Conservation (phyloP, 176 grass and related monocot genomes). For the Oryza glumipatula region DNA sequence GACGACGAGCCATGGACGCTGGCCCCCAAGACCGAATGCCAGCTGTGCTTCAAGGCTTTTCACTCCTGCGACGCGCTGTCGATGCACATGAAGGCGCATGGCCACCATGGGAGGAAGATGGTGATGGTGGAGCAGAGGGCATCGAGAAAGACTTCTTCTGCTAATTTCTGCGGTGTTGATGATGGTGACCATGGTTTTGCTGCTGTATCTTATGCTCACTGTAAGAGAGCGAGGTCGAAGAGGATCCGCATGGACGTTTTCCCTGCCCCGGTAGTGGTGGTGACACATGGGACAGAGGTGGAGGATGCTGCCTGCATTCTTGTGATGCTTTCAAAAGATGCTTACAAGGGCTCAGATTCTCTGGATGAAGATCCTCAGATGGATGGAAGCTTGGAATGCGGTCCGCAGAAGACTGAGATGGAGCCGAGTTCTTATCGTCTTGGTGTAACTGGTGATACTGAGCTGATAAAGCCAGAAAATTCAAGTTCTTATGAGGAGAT, state of each 20-base stretch:
- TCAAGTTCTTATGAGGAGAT: slow-evolving; percentile 22
- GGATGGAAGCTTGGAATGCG: neutral
- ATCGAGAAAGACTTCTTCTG: slow-evolving; percentile 2
- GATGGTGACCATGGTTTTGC: neutral
- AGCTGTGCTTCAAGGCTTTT: slow-evolving; percentile 46
- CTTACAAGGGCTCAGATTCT: slow-evolving; percentile 14
- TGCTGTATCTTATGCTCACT: slow-evolving; percentile 9
- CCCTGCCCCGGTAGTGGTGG: neutral
- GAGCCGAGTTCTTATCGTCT: slow-evolving; percentile 6
- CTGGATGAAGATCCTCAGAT: slow-evolving; percentile 1
- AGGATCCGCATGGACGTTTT: neutral
- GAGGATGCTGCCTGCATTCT: slow-evolving; percentile 44
- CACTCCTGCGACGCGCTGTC: slow-evolving; percentile 16
- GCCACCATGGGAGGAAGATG: slow-evolving; percentile 9
- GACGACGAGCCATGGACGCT: slow-evolving; percentile 25
- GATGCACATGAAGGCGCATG: slow-evolving; percentile 37
- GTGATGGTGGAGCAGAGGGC: neutral
- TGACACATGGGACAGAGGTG: slow-evolving; percentile 39
- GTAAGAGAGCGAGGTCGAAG: slow-evolving; percentile 16
- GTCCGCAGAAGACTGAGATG: neutral
- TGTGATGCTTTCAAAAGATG: slow-evolving; percentile 48
- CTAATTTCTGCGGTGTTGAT: neutral
- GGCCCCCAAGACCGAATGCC: slow-evolving; percentile 38
- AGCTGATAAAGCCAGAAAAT: slow-evolving; percentile 34
- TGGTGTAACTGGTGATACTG: neutral